Conservation (phyloP, 2,329 filamentous ascomycete genomes). For the Pestalotiopsis sp. region DNA sequence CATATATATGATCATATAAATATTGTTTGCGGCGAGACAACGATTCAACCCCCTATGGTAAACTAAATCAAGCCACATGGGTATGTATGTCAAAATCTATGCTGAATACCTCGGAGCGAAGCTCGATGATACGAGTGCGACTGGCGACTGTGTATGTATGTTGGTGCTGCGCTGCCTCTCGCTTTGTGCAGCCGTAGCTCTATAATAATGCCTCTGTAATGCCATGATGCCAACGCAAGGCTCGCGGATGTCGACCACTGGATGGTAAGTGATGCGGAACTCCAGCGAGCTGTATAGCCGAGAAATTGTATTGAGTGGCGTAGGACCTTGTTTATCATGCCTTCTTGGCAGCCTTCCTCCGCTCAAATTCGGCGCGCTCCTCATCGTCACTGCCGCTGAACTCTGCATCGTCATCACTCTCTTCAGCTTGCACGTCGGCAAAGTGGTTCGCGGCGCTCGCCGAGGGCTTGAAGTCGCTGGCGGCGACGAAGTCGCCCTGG, state of each 20-base stretch:
- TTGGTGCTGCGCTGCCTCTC: not conserved
- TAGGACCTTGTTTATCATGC: conserved; percentile 22
- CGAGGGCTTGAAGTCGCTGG: conserved; percentile 27
- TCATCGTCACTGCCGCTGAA: conserved; percentile 68
- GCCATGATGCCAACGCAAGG: not conserved
- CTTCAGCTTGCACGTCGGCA: conserved; percentile 29
- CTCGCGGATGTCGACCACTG: not conserved
- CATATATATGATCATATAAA: not conserved
- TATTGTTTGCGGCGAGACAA: not conserved
- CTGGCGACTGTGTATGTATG: not conserved
- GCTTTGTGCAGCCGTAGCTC: not conserved
- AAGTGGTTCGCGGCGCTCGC: conserved; percentile 19
- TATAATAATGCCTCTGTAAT: not conserved
- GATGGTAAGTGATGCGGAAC: not conserved
- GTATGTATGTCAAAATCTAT: not conserved
- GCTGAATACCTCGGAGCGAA: not conserved
- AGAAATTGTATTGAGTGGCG: not conserved
- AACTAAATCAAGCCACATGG: not conserved
- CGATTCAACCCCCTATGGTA: not conserved
- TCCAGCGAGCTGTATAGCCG: not conserved
- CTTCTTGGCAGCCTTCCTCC: conserved; percentile 41
- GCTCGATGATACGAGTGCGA: not conserved
- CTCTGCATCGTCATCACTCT: conserved; percentile 58
- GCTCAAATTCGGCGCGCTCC: conserved; percentile 64
- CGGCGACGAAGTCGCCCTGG: conserved; percentile 57